Evolutionary conservation across 371 early-diverging fungal species (phyloP).

Genomic region (Mortierella sp.): DNA sequence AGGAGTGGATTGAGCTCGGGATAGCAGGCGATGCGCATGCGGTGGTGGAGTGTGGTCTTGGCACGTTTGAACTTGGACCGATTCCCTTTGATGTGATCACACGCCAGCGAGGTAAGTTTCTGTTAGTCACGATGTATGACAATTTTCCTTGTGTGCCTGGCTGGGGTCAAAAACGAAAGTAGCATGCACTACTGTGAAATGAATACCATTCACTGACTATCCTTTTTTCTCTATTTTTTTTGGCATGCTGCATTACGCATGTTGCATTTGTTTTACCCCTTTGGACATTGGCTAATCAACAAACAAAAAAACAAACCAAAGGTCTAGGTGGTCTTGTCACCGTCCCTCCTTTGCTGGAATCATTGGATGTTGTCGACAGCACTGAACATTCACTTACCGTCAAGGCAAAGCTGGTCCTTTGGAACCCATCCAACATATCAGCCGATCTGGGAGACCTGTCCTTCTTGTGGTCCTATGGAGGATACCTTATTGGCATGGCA

Average conservation of each 20-base stretch:
- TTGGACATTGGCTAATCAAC: conserved; percentile 2
- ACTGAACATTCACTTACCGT: conserved; percentile 44
- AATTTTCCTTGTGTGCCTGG: not conserved
- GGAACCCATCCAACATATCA: conserved; percentile 51
- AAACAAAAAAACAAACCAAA: conserved; percentile 9
- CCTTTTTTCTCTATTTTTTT: not conserved
- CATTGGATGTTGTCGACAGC: conserved; percentile 52
- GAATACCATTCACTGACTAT: not conserved
- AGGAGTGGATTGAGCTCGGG: conserved; percentile 48
- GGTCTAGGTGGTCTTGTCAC: conserved; percentile 44
- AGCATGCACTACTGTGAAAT: not conserved
- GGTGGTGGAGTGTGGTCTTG: conserved; percentile 47
- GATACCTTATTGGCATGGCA: conserved; percentile 43
- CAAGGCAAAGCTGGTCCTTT: conserved; percentile 31
- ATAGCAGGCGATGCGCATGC: conserved; percentile 44
- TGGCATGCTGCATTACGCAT: not conserved
- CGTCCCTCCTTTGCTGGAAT: conserved; percentile 33
- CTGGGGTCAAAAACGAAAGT: not conserved
- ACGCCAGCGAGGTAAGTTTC: conserved; percentile 36
- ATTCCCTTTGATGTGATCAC: conserved; percentile 46
- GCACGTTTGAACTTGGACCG: conserved; percentile 54
- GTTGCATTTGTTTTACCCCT: not conserved
- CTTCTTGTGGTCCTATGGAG: conserved; percentile 40
- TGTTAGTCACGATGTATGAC: not conserved
- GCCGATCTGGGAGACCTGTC: conserved; percentile 44